phyloP scores from a whole-genome alignment of 2,329 filamentous ascomycete species.

The Aureobasidium mangrovei region DNA sequence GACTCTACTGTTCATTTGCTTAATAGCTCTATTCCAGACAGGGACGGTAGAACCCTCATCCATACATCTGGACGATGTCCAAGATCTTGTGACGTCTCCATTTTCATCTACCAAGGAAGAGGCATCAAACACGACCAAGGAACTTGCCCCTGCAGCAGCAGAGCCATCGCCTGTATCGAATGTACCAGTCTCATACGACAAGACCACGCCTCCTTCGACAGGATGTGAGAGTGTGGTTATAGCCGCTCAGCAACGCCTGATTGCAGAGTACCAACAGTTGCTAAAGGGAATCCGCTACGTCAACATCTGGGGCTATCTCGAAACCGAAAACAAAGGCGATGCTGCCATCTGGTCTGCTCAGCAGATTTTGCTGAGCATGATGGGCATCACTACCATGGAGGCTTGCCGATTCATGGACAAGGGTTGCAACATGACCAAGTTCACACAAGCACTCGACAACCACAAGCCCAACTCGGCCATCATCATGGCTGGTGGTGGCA shows the following conservation, averaged over 20 bases:
- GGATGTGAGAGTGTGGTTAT: constrained; percentile 9
- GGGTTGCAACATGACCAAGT: constrained; percentile 9
- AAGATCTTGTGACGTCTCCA: background rate
- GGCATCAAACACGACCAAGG: background rate
- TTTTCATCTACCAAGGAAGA: constrained; percentile 4
- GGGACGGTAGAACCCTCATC: constrained; percentile 5
- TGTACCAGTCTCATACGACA: constrained; percentile 6
- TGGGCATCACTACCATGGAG: constrained; percentile 11
- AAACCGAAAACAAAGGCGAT: constrained; percentile 12
- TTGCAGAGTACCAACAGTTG: constrained; percentile 5
- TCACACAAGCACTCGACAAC: constrained; percentile 2
- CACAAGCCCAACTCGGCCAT: constrained; percentile 10
- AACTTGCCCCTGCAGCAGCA: background rate
- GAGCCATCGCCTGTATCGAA: background rate
- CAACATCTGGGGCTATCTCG: constrained; percentile 11
- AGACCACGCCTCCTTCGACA: constrained; percentile 1
- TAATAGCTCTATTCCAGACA: constrained; percentile 5
- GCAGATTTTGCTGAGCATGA: constrained; percentile 8
- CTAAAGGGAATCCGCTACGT: constrained; percentile 12
- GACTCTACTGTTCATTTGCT: background rate
- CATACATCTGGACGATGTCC: constrained; percentile 6
- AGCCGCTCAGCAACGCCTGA: background rate
- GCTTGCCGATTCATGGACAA: constrained; percentile 10
- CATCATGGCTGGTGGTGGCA: constrained; percentile 11
- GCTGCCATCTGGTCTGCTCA: constrained; percentile 11